Base-by-base conservation (phyloP, 352 stramenopile genomes). In the Globisporangium sylvaticum region DNA sequence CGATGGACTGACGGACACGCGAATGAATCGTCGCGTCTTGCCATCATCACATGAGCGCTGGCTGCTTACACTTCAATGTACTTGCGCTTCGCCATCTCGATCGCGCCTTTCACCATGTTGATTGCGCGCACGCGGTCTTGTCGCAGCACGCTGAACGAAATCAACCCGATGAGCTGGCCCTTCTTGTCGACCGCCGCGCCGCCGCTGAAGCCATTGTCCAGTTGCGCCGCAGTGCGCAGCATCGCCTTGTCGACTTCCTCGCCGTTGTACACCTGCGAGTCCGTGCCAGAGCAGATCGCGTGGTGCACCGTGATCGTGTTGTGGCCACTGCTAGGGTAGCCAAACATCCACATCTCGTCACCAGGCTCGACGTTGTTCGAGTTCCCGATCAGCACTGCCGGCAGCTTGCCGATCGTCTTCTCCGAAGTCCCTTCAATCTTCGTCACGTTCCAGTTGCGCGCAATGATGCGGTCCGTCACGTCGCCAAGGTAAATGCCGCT, bases 331-430 rank as follows among this genome's bases (percentile, higher is more conserved):
- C 88, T 95, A 22, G 88, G 88, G 60, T 95, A 95, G 10, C 88
- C 88, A 77, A 95, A 95, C 88, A 95, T 95, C 88, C 88, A 95
- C 86, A 95, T 93, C 63, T 95, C 88, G 65, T 95, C 88, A 27
- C 88, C 88, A 15, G 88, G 88, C 64, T 95, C 88, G 22, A 95
- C 80, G 37, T 94, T 95, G 71, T 95, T 95, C 44, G 88, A 95
- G 62, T 95, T 95, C 32, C 88, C 88, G 61, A 95, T 92, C 4
- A 77, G 76, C 27, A 95, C 85, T 8, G 88, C 85, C 0, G 88
- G 85, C 3, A 95, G 64, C 65, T 93, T 95, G 32, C 72, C 73
- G 15, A 94, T 90, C 22, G 81, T 93, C 24, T 76, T 79, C 24
- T 70, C 74, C 32, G 82, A 90, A 3, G 85, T 94, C 42, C 86